phyloP scores from a whole-genome alignment of 345 rosid species.

The Citrus trifoliata region DNA sequence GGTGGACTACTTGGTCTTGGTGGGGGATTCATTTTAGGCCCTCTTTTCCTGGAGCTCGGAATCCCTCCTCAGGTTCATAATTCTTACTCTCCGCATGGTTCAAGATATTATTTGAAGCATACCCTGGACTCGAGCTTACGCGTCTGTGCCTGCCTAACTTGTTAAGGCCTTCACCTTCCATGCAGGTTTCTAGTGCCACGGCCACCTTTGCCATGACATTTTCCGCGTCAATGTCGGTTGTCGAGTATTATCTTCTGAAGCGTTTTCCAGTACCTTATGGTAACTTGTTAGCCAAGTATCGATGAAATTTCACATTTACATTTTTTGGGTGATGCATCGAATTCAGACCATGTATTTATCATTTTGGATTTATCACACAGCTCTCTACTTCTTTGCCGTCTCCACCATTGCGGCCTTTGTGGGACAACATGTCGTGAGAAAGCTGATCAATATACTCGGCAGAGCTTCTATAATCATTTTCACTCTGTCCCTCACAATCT shows the following conservation, averaged over 20 bases:
- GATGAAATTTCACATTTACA: background rate
- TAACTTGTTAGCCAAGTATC: background rate
- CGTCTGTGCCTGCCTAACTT: background rate
- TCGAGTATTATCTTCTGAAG: constrained; percentile 26
- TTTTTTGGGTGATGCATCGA: too few relatives aligned
- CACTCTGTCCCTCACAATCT: constrained; percentile 34
- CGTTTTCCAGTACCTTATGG: constrained; percentile 9
- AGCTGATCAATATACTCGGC: constrained; percentile 26
- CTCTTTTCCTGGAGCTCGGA: constrained; percentile 45
- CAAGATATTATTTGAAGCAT: background rate
- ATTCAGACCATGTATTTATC: background rate
- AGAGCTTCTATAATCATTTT: constrained; percentile 40
- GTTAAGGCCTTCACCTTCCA: background rate
- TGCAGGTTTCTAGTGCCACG: constrained; percentile 49
- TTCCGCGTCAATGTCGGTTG: constrained; percentile 25
- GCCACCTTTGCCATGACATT: constrained; percentile 40
- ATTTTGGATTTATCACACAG: background rate
- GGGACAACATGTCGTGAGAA: constrained; percentile 30
- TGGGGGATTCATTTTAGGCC: constrained; percentile 46
- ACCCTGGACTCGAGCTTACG: background rate
- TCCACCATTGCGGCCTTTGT: background rate
- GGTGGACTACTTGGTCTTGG: constrained; percentile 53
- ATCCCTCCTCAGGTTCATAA: constrained; percentile 40
- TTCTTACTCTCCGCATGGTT: background rate
- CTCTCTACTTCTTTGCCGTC: background rate